These are phyloP conservation scores for Entoloma clypeatum DNA, from an alignment of 1,284 basidiomycete genomes.

Conservation along the genomic window DNA sequence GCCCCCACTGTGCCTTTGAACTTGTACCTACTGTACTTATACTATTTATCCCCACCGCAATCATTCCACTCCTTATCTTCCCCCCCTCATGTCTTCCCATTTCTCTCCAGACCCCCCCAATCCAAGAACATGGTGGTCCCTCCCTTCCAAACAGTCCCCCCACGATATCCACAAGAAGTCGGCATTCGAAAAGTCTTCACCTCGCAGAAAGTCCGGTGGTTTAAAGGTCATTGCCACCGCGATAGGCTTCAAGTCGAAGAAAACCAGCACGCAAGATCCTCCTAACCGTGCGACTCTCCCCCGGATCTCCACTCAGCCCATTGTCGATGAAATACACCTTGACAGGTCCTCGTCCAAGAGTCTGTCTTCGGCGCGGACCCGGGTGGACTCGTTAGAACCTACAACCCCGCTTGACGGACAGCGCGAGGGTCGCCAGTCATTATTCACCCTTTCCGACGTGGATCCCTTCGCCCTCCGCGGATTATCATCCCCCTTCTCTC, in stretches of 20 bases:
- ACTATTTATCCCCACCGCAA: not conserved
- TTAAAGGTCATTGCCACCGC: slow-evolving; percentile 53
- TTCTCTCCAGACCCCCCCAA: slow-evolving; percentile 28
- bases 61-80: slow-evolving; percentile 1
- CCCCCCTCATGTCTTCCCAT: slow-evolving; percentile 26
- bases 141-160: slow-evolving; percentile 24
- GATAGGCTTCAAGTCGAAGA: slow-evolving; percentile 62
- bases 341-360: slow-evolving; percentile 48
- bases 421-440: slow-evolving; percentile 45
- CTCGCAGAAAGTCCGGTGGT: slow-evolving; percentile 28
- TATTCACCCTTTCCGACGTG: slow-evolving; percentile 56
- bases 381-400: slow-evolving; percentile 46
- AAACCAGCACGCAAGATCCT: slow-evolving; percentile 51
- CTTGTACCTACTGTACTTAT: slow-evolving; percentile 15
- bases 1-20: too few relatives aligned
- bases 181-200: slow-evolving; percentile 28
- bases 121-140: slow-evolving; percentile 39
- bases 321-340: slow-evolving; percentile 24
- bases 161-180: slow-evolving; percentile 27
- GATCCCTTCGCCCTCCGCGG: slow-evolving; percentile 59
- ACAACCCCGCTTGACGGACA: slow-evolving; percentile 49
- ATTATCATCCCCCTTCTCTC: slow-evolving; percentile 40
- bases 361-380: slow-evolving; percentile 47
- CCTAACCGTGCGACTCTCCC: slow-evolving; percentile 35
- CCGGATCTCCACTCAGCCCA: slow-evolving; percentile 26